Evolutionary conservation across 169 alveolate species (phyloP).

Genomic region (Plasmodium vinckei): DNA sequence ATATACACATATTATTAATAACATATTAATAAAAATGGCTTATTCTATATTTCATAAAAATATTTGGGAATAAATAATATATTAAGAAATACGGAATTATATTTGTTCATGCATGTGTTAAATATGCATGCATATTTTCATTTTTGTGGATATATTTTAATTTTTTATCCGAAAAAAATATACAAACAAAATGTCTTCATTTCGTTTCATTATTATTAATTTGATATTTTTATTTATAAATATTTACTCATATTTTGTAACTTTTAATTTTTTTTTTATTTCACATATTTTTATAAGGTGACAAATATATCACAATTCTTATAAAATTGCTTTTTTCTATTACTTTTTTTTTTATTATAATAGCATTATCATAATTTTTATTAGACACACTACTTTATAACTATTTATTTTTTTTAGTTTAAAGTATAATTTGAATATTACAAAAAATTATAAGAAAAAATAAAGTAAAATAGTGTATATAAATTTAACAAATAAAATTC

Average conservation of each 20-base stretch:
- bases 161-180: constrained; percentile 25
- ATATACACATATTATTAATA: no score
- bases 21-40: no score
- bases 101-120: no score
- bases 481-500: neutral
- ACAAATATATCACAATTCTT: constrained; percentile 4
- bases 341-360: constrained; percentile 15
- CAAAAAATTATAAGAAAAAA: neutral
- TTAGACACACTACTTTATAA: constrained; percentile 25
- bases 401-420: constrained; percentile 56
- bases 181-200: neutral
- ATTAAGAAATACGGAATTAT: no score
- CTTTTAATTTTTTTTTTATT: constrained; percentile 16
- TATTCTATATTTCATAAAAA: no score
- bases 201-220: constrained; percentile 17
- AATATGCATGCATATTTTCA: neutral
- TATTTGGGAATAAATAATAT: no score
- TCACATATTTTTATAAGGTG: constrained; percentile 9
- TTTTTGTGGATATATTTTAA: neutral
- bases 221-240: constrained; percentile 1
- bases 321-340: constrained; percentile 20
- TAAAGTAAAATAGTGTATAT: neutral
- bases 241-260: neutral
- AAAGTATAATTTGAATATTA: constrained; percentile 63
- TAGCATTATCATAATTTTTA: constrained; percentile 43